Conservation (phyloP, 495 filamentous ascomycete species). For the Melanomma pulvis-pyrius region DNA sequence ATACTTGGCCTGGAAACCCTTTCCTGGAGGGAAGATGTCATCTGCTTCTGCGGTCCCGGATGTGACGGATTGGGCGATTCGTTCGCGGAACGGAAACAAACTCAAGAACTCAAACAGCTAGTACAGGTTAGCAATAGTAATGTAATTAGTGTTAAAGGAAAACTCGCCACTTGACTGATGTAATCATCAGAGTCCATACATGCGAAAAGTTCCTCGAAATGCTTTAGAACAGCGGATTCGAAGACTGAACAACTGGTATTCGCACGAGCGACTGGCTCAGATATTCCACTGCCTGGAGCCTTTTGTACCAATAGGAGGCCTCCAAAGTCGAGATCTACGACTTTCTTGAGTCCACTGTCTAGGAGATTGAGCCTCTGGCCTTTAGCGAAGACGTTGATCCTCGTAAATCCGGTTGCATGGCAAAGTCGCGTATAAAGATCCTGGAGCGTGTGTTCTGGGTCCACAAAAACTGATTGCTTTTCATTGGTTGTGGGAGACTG, state of each 20-base stretch:
- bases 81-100: slow-evolving; percentile 29
- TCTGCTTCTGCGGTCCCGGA: slow-evolving; percentile 3
- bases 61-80: slow-evolving; percentile 65
- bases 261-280: slow-evolving; percentile 1
- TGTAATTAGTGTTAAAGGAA: background rate
- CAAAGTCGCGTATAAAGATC: slow-evolving; percentile 66
- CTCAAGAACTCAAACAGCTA: slow-evolving; percentile 39
- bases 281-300: slow-evolving; percentile 40
- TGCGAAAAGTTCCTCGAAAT: slow-evolving; percentile 83
- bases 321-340: slow-evolving; percentile 41
- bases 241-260: slow-evolving; percentile 29
- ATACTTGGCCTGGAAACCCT: slow-evolving; percentile 35
- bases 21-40: slow-evolving; percentile 35
- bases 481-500: slow-evolving; percentile 67
- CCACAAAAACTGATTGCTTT: slow-evolving; percentile 61
- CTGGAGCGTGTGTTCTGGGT: slow-evolving; percentile 68
- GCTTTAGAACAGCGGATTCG: slow-evolving; percentile 60
- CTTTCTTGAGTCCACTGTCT: slow-evolving; percentile 45
- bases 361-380: slow-evolving; percentile 55
- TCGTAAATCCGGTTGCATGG: slow-evolving; percentile 69
- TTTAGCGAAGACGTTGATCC: slow-evolving; percentile 49
- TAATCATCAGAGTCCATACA: slow-evolving; percentile 71
- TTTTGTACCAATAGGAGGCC: slow-evolving; percentile 50
- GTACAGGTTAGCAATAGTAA: slow-evolving; percentile 1
- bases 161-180: slow-evolving; percentile 28